A percentile compares a stretch with the other conserved stretches of the same genome.
These are phyloP conservation scores for Paracamarosporium sp. DNA, from an alignment of 2,329 filamentous ascomycete species.

Conservation along the genomic window DNA sequence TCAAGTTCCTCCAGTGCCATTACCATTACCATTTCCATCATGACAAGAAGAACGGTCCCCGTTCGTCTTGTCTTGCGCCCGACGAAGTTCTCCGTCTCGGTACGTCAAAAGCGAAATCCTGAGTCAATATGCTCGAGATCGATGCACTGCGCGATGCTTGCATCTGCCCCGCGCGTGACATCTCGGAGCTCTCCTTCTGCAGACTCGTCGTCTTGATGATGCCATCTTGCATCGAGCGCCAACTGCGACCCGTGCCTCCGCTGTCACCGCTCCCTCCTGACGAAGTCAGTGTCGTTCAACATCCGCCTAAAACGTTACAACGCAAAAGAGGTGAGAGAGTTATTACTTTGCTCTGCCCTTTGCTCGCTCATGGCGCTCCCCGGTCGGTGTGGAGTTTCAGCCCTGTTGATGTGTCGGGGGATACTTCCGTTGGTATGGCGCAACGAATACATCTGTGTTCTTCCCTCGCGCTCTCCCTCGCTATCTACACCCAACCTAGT, in stretches of 20 bases:
- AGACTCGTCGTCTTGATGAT: not conserved
- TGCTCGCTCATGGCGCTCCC: slow-evolving; percentile 16
- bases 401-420: slow-evolving; percentile 6
- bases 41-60: not conserved
- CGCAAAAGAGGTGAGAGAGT: slow-evolving; percentile 26
- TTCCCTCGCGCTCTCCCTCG: slow-evolving; percentile 10
- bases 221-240: not conserved
- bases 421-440: slow-evolving; percentile 1
- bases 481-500: slow-evolving; percentile 1
- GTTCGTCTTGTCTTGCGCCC: not conserved
- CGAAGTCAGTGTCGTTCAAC: not conserved
- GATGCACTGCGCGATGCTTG: not conserved
- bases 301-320: slow-evolving; percentile 4
- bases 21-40: not conserved
- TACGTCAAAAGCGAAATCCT: not conserved
- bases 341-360: slow-evolving; percentile 13
- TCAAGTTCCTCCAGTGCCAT: not conserved
- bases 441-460: not conserved
- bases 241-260: not conserved
- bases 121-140: not conserved
- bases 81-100: not conserved
- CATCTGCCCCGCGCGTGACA: not conserved
- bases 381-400: slow-evolving; percentile 7
- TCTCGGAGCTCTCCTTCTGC: not conserved
- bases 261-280: not conserved